Base-by-base conservation (phyloP, 768 basidiomycete species). In the Russula virescens region DNA sequence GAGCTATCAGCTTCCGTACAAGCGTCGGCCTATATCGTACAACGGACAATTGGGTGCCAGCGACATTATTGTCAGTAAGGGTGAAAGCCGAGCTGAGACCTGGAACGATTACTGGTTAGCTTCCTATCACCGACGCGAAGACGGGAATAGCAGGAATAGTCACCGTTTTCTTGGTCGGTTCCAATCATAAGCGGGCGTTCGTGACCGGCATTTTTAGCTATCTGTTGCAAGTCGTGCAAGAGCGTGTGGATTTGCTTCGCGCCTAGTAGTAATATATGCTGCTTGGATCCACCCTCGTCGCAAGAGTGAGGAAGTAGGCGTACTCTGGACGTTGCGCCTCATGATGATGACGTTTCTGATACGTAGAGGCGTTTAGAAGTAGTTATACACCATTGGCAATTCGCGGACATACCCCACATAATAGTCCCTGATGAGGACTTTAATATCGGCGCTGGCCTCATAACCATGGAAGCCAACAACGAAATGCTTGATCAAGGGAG, bases 11-110 rank as follows among this genome's bases (percentile, higher is more conserved):
- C 19, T 34, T 42, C 28, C 28, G 19, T 60, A 58, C 13, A 38
- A 38, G 13, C n/a, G 23, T 25, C 40, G 46, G 35, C 7, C 1
- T 38, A 19, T 21, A 11, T 38, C 13, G 38, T 3, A 26, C 42
- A 11, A 77, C 84, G 69, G 64, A 86, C 88, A 88, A 88, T 63
- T 86, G 85, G 2, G 87, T 86, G 0, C 85, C 86, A 18, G 83
- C 82, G 0, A 72, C 73, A 10, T 71, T 52, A 35, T 25, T 40
- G 1, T 19, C 65, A 16, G 53, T 53, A 21, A 77, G 74, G 55
- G 80, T 84, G 65, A 88, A 87, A 3, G 85, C 86, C 1, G 87
- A 87, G n/a, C 85, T 84, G 5, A 87, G 76, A 47, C 87, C 87
- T 88, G 45, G 34, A 8, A 23, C n/a, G 21, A 38, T 14, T 14